A percentile compares a stretch with the other conserved stretches of the same genome.
Conservation (phyloP, 2,329 filamentous ascomycete genomes). For the Ascochyta viciae-villosae region DNA sequence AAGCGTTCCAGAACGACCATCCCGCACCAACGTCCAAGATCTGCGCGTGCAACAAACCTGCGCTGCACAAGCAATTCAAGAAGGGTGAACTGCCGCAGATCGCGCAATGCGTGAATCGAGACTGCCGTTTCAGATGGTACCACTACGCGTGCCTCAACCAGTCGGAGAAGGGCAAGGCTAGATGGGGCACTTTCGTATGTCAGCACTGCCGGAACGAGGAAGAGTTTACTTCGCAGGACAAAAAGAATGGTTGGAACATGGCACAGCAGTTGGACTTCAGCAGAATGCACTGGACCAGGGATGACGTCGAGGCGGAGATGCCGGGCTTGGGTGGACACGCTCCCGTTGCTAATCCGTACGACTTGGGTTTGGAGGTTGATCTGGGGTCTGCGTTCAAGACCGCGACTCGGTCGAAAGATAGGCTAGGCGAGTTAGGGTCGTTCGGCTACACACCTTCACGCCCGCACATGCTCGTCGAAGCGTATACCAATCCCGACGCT, state of each 20-base stretch:
- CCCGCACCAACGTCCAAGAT: slow-evolving; percentile 13
- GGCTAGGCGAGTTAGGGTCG: no score
- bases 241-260: not conserved
- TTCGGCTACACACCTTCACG: not conserved
- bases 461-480: slow-evolving; percentile 4
- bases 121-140: slow-evolving; percentile 26
- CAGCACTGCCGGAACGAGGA: slow-evolving; percentile 16
- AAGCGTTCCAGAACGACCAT: not conserved
- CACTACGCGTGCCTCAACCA: slow-evolving; percentile 33
- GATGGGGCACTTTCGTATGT: slow-evolving; percentile 20
- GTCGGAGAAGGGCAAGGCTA: slow-evolving; percentile 18
- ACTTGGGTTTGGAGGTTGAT: not conserved
- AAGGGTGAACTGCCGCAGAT: slow-evolving; percentile 8
- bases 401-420: no score
- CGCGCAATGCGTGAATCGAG: slow-evolving; percentile 24
- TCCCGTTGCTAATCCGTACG: not conserved
- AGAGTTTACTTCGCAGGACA: slow-evolving; percentile 3
- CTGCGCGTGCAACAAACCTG: slow-evolving; percentile 28
- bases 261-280: not conserved
- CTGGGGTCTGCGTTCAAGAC: not conserved
- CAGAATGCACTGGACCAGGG: not conserved
- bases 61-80: slow-evolving; percentile 5
- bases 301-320: not conserved
- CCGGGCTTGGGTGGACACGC: not conserved
- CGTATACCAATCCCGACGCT: not conserved